Evolutionary conservation across 1,139 yeast genomes (phyloP).

Genomic region (Suhomyces panamericanus): DNA sequence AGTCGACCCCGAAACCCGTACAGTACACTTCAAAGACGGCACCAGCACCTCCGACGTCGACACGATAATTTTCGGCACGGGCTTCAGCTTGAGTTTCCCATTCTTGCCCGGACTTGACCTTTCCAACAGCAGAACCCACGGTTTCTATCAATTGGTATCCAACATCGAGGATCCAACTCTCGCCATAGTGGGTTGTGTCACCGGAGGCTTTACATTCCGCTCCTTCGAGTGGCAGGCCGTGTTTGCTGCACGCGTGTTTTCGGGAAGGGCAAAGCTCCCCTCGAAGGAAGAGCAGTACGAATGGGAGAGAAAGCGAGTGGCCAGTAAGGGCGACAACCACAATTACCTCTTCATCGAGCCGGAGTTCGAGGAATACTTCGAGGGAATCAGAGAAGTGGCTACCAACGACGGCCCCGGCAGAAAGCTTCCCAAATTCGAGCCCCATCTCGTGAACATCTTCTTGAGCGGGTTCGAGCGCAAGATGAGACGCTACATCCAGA

Average conservation of each 20-base stretch:
- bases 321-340: slow-evolving; percentile 19
- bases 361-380: slow-evolving; percentile 27
- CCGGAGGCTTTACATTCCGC: slow-evolving; percentile 48
- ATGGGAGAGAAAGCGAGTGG: slow-evolving; percentile 31
- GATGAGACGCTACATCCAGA: slow-evolving; percentile 19
- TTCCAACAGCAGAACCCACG: slow-evolving; percentile 35
- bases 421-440: slow-evolving; percentile 24
- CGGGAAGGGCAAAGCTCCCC: slow-evolving; percentile 46
- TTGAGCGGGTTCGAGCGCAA: slow-evolving; percentile 23
- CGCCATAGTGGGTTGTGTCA: slow-evolving; percentile 39
- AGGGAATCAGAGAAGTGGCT: slow-evolving; percentile 22
- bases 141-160: slow-evolving; percentile 45
- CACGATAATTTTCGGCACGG: slow-evolving; percentile 48
- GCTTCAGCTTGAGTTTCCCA: slow-evolving; percentile 46
- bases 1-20: slow-evolving; percentile 27
- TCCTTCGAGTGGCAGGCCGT: slow-evolving; percentile 49
- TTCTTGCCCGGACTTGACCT: slow-evolving; percentile 36
- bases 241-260: slow-evolving; percentile 40
- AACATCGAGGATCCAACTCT: slow-evolving; percentile 48
- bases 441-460: slow-evolving; percentile 23
- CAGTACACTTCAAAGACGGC: slow-evolving; percentile 33
- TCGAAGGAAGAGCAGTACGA: slow-evolving; percentile 27
- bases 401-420: slow-evolving; percentile 29
- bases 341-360: slow-evolving; percentile 22
- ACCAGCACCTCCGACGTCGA: slow-evolving; percentile 32